Percentiles rank a stretch among this genome's conserved stretches.
These are phyloP conservation scores for Leccinum truebloodii DNA, from an alignment of 768 basidiomycete genomes.

Conservation along the genomic window DNA sequence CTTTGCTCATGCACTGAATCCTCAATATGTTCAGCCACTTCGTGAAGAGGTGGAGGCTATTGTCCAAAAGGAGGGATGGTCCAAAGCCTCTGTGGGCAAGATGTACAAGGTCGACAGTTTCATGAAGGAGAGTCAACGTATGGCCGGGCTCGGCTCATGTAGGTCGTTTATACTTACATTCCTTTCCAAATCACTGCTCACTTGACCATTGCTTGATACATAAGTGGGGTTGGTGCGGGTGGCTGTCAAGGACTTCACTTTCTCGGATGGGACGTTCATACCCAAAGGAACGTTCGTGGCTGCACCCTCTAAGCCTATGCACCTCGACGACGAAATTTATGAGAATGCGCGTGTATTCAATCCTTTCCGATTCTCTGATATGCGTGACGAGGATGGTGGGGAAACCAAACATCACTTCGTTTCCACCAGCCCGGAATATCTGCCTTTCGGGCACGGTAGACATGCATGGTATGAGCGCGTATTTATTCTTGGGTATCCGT, in stretches of 20 bases:
- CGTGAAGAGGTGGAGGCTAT: neutral
- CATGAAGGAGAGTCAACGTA: neutral
- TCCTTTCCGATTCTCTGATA: conserved; percentile 47
- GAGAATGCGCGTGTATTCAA: conserved; percentile 41
- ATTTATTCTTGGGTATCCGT: neutral
- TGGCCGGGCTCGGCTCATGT: conserved; percentile 9
- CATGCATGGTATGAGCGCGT: conserved; percentile 4
- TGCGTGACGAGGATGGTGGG: conserved; percentile 37
- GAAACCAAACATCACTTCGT: neutral
- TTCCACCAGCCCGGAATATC: neutral
- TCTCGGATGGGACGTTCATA: conserved; percentile 37
- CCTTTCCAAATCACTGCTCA: neutral
- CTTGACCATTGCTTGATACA: neutral
- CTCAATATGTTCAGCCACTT: conserved; percentile 1
- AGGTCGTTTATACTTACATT: conserved; percentile 1
- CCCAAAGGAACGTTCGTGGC: conserved; percentile 23
- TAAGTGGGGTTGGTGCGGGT: conserved; percentile 34
- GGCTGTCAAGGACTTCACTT: conserved; percentile 33
- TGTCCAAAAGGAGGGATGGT: neutral
- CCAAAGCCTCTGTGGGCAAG: neutral
- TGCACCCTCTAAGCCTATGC: conserved; percentile 26
- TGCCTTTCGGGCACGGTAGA: neutral
- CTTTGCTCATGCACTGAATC: neutral
- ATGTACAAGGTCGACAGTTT: neutral
- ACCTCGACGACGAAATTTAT: conserved; percentile 28